Conservation (phyloP, 352 stramenopile species). For the Phytophthora melonis region DNA sequence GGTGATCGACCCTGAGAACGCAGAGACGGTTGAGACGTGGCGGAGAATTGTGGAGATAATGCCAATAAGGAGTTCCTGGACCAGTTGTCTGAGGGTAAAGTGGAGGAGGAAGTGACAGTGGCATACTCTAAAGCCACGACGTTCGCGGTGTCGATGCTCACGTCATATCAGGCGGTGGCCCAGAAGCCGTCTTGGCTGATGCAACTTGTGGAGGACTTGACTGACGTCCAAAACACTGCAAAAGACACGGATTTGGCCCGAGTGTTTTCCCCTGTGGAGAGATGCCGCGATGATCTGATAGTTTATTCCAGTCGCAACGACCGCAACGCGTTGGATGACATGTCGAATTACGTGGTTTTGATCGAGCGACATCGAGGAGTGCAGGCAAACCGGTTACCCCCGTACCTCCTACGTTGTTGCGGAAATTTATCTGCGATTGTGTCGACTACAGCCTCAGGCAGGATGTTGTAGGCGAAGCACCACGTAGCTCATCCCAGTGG, state of each 20-base stretch:
- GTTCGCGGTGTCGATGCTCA: conserved; percentile 14
- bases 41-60: conserved; percentile 1
- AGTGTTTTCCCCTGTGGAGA: not conserved
- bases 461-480: not conserved
- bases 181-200: conserved; percentile 20
- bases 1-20: not conserved
- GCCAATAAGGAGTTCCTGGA: conserved; percentile 1
- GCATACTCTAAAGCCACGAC: not conserved
- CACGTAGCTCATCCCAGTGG: not conserved
- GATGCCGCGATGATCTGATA: conserved; percentile 2
- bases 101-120: not conserved
- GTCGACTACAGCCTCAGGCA: not conserved
- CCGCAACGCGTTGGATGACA: conserved; percentile 7
- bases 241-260: not conserved
- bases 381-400: conserved; percentile 10
- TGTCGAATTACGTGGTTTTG: conserved; percentile 19
- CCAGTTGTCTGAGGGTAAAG: not conserved
- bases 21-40: not conserved
- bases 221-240: conserved; percentile 4
- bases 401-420: conserved; percentile 13
- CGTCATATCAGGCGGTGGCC: conserved; percentile 11
- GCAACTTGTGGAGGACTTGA: conserved; percentile 23
- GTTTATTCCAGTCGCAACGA: conserved; percentile 5
- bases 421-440: conserved; percentile 6
- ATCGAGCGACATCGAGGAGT: conserved; percentile 8